Evolutionary conservation across 345 rosid species (phyloP).

Genomic region (Citrus hindsii): DNA sequence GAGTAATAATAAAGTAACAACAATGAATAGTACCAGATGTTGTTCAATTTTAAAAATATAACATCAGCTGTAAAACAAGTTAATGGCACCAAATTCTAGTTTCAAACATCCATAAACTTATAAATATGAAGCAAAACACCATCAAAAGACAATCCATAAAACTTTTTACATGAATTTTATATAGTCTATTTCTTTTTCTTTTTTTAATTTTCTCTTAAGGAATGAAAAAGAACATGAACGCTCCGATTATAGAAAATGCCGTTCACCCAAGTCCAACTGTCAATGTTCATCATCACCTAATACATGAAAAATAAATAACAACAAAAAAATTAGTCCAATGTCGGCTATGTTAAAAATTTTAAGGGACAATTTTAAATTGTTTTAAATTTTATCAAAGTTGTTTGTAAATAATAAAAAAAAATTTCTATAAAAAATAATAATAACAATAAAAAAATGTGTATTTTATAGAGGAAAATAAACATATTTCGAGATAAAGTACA

Average conservation of each 20-base stretch:
- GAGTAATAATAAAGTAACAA: too few relatives aligned
- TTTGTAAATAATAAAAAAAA: too few relatives aligned
- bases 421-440: too few relatives aligned
- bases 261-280: not conserved
- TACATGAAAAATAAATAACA: not conserved
- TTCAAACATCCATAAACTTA: not conserved
- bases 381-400: not conserved
- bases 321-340: not conserved
- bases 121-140: not conserved
- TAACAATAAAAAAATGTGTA: too few relatives aligned
- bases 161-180: not conserved
- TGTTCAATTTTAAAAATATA: too few relatives aligned
- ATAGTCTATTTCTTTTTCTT: too few relatives aligned
- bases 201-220: not conserved
- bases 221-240: not conserved
- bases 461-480: not conserved
- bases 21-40: too few relatives aligned
- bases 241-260: not conserved
- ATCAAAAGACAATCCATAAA: too few relatives aligned
- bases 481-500: not conserved
- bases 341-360: not conserved
- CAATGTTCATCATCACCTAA: not conserved
- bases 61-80: not conserved
- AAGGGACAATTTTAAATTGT: not conserved
- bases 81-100: not conserved